Conservation (phyloP, 202 grass and related monocot species). For the Setaria viridis region DNA sequence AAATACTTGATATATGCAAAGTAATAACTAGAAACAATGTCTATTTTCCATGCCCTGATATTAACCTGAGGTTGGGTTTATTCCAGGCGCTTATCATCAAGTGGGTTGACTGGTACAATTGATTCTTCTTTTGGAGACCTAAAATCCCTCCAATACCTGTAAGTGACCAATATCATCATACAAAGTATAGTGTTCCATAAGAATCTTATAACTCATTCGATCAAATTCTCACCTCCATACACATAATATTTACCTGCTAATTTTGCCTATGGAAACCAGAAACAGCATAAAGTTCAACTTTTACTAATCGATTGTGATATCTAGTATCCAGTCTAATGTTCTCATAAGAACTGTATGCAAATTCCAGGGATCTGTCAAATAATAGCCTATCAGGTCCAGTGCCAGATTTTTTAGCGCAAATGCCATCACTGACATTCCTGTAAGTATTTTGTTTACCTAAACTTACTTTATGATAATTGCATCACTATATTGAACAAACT, state of each 20-base stretch:
- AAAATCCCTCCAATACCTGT: constrained; percentile 46
- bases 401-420: constrained; percentile 52
- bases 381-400: constrained; percentile 58
- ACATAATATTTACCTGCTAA: neutral
- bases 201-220: neutral
- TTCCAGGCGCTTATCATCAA: constrained; percentile 44
- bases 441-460: constrained; percentile 38
- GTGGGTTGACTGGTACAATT: constrained; percentile 42
- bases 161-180: constrained; percentile 16
- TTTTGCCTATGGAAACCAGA: neutral
- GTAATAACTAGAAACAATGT: neutral
- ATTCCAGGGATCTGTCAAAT: constrained; percentile 65
- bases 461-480: neutral
- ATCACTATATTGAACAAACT: neutral
- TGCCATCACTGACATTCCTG: constrained; percentile 58
- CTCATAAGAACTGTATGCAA: neutral
- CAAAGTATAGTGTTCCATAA: neutral
- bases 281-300: neutral
- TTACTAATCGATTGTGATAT: neutral
- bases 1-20: neutral
- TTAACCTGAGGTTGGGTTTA: constrained; percentile 6
- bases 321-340: neutral
- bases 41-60: neutral
- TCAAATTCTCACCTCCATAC: neutral
- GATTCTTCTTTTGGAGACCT: constrained; percentile 48